Percentiles rank a stretch among this genome's conserved stretches.
phyloP scores from a whole-genome alignment of 139 green algal genomes.

The Ettlia oleoabundans region DNA sequence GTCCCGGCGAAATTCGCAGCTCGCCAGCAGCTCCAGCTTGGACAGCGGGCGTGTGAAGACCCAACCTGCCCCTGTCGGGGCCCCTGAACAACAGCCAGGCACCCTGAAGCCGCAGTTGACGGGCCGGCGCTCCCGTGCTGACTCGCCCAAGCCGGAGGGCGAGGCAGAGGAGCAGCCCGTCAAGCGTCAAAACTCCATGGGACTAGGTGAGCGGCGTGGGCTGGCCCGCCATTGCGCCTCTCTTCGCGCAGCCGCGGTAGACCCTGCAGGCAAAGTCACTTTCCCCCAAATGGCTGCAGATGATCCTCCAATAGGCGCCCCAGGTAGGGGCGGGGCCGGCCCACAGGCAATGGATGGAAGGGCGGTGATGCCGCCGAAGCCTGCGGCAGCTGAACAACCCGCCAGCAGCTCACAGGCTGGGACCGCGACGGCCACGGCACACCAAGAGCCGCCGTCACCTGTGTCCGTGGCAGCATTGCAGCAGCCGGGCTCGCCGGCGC shows the following conservation, averaged over 20 bases:
- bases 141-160: slow-evolving; percentile 26
- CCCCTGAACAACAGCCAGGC: background rate
- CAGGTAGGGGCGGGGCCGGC: background rate
- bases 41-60: background rate
- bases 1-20: background rate
- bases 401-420: background rate
- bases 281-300: too few species aligned
- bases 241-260: too few species aligned
- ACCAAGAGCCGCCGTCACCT: background rate
- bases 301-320: slow-evolving; percentile 3
- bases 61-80: background rate
- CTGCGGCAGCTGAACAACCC: too few species aligned
- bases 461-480: background rate
- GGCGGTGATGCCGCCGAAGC: too few species aligned
- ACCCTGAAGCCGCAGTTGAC: slow-evolving; percentile 22
- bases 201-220: slow-evolving; percentile 4
- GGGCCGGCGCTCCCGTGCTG: slow-evolving; percentile 32
- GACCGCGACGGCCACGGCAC: background rate
- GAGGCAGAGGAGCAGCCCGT: slow-evolving; percentile 16
- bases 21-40: slow-evolving; percentile 13
- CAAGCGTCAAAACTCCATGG: slow-evolving; percentile 44
- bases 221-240: too few species aligned
- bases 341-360: background rate
- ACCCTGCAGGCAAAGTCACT: too few species aligned
- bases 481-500: background rate